These are phyloP conservation scores for Coleophoma eucalyptorum DNA, from an alignment of 2,329 filamentous ascomycete species.

Conservation along the genomic window DNA sequence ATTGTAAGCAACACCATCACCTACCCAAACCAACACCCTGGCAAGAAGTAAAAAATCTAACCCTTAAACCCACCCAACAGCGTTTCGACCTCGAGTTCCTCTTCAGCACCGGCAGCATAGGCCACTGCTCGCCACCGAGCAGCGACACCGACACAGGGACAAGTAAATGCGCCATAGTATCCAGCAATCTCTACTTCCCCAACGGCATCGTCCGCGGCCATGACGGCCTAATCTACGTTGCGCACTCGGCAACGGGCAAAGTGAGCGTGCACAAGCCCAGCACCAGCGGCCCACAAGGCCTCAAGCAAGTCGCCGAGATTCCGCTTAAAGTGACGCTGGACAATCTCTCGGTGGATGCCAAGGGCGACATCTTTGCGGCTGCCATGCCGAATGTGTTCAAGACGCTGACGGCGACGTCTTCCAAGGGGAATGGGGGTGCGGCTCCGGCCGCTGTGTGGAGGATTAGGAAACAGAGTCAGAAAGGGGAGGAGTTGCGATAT, in stretches of 20 bases:
- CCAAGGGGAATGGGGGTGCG: slow-evolving; percentile 9
- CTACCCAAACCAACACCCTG: too few relatives aligned
- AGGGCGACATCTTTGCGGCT: slow-evolving; percentile 27
- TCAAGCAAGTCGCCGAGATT: slow-evolving; percentile 16
- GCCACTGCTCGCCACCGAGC: slow-evolving; percentile 14
- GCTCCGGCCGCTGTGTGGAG: slow-evolving; percentile 16
- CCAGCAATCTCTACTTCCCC: slow-evolving; percentile 19
- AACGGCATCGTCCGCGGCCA: slow-evolving; percentile 25
- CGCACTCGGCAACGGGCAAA: slow-evolving; percentile 20
- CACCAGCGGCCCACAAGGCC: neutral
- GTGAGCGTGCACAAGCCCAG: slow-evolving; percentile 16
- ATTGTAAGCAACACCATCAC: slow-evolving; percentile 4
- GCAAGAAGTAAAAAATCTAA: too few relatives aligned
- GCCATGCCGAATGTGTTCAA: slow-evolving; percentile 23
- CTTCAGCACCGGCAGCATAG: slow-evolving; percentile 18
- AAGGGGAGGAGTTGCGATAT: slow-evolving; percentile 2
- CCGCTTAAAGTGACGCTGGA: slow-evolving; percentile 26
- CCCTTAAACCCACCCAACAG: too few relatives aligned
- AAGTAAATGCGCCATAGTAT: slow-evolving; percentile 17
- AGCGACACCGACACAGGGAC: slow-evolving; percentile 1
- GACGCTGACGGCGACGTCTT: slow-evolving; percentile 12
- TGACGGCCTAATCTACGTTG: slow-evolving; percentile 25
- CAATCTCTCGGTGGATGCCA: slow-evolving; percentile 26
- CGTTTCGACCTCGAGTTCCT: slow-evolving; percentile 12
- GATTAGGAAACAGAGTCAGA: slow-evolving; percentile 9